Conservation (phyloP, 2,329 filamentous ascomycete genomes). For the Huntiella savannae region DNA sequence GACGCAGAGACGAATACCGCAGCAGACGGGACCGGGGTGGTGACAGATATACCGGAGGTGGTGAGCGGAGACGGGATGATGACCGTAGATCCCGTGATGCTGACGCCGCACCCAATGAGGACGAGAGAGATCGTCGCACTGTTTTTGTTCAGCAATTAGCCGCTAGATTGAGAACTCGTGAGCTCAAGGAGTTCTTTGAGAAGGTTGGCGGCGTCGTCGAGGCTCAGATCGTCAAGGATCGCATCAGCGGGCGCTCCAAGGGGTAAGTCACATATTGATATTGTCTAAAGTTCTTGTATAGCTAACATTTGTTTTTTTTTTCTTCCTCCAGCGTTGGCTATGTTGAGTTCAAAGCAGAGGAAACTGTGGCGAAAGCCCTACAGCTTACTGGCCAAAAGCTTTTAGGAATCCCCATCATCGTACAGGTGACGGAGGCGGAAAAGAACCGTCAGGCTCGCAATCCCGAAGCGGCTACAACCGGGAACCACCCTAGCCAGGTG, state of each 20-base stretch:
- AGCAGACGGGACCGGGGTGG: slow-evolving; percentile 32
- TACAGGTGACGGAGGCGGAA: slow-evolving; percentile 94
- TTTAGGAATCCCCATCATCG: slow-evolving; percentile 95
- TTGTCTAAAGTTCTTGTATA: not conserved
- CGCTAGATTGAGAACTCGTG: slow-evolving; percentile 75
- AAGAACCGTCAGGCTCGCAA: slow-evolving; percentile 94
- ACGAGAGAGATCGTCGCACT: slow-evolving; percentile 89
- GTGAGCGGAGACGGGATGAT: slow-evolving; percentile 28
- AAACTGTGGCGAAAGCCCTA: slow-evolving; percentile 80
- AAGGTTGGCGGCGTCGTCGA: slow-evolving; percentile 89
- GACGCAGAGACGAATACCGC: slow-evolving; percentile 20
- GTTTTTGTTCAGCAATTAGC: slow-evolving; percentile 98
- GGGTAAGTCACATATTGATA: slow-evolving; percentile 41
- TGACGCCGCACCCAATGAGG: slow-evolving; percentile 58
- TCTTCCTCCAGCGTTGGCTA: slow-evolving; percentile 62
- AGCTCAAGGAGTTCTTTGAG: slow-evolving; percentile 88
- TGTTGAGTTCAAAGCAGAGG: slow-evolving; percentile 95
- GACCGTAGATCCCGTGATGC: slow-evolving; percentile 25
- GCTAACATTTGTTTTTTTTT: not conserved
- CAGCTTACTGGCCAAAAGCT: slow-evolving; percentile 98
- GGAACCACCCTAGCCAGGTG: slow-evolving; percentile 57
- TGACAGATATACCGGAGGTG: slow-evolving; percentile 31
- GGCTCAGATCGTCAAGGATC: slow-evolving; percentile 95
- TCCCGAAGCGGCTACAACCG: slow-evolving; percentile 32
- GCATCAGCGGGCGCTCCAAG: slow-evolving; percentile 91